Evolutionary conservation across 2,329 filamentous ascomycete genomes (phyloP).

Genomic region (Tolypocladium inflatum): DNA sequence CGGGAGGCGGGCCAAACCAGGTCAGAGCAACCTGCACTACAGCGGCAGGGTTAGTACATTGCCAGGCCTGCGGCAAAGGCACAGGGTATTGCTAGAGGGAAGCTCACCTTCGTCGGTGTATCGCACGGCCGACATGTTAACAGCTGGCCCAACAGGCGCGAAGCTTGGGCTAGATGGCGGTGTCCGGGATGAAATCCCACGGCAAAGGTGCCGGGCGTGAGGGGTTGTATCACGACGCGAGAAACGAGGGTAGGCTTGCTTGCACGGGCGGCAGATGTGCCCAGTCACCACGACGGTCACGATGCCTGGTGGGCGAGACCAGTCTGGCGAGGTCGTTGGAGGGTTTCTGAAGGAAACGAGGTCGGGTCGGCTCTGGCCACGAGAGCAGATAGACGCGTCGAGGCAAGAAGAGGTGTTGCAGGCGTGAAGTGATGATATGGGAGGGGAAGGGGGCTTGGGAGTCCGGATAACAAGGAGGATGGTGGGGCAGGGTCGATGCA

Average conservation of each 20-base stretch:
- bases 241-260: not conserved
- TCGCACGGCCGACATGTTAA: not conserved
- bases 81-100: not conserved
- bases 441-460: not conserved
- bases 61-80: not conserved
- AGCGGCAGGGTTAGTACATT: not conserved
- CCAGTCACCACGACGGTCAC: not conserved
- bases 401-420: not conserved
- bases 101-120: not conserved
- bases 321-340: not conserved
- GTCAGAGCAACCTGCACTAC: slow-evolving; percentile 21
- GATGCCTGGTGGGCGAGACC: not conserved
- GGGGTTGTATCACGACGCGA: not conserved
- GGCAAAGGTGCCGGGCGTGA: not conserved
- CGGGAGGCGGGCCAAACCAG: slow-evolving; percentile 10
- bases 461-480: not conserved
- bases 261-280: not conserved
- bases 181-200: not conserved
- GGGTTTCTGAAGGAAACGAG: not conserved
- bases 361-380: not conserved
- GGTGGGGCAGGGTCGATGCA: not conserved
- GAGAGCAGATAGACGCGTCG: not conserved
- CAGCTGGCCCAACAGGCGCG: not conserved
- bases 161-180: not conserved
- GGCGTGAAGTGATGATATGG: not conserved